A percentile compares a stretch with the other conserved stretches of the same genome.
Conservation (phyloP, 2,329 filamentous ascomycete species). For the Penicillium sp. region DNA sequence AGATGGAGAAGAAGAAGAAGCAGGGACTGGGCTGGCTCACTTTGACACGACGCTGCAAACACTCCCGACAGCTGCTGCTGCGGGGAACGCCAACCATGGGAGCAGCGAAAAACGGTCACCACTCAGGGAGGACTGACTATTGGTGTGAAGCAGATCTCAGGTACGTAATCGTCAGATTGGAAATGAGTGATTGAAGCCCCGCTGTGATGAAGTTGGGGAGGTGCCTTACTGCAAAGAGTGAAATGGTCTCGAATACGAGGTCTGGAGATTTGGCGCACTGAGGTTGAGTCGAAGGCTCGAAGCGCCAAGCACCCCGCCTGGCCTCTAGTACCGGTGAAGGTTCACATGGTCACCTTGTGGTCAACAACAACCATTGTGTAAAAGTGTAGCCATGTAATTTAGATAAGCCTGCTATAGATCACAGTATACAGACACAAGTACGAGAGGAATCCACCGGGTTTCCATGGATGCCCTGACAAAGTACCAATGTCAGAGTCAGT, state of each 20-base stretch:
- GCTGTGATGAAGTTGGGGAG: background rate
- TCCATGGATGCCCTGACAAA: background rate
- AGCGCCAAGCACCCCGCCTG: background rate
- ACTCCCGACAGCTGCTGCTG: slow-evolving; percentile 29
- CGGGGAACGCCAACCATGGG: slow-evolving; percentile 29
- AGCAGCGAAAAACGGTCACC: background rate
- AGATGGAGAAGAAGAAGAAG: background rate
- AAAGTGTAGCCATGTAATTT: background rate
- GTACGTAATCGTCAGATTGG: background rate
- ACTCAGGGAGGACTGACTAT: background rate
- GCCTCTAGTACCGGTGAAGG: background rate
- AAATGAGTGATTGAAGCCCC: background rate
- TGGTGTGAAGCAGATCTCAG: background rate
- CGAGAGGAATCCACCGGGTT: background rate
- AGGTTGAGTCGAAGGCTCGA: too few species aligned
- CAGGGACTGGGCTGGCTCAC: slow-evolving; percentile 12
- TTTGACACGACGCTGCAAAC: slow-evolving; percentile 30
- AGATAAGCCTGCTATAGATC: background rate
- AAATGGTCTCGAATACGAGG: background rate
- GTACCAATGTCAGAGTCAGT: background rate
- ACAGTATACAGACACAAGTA: background rate
- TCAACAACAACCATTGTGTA: background rate
- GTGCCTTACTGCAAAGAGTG: background rate
- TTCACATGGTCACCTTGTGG: background rate
- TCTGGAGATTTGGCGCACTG: background rate